Base-by-base conservation (phyloP, 1,284 basidiomycete genomes). In the Leccinum pachyderme region DNA sequence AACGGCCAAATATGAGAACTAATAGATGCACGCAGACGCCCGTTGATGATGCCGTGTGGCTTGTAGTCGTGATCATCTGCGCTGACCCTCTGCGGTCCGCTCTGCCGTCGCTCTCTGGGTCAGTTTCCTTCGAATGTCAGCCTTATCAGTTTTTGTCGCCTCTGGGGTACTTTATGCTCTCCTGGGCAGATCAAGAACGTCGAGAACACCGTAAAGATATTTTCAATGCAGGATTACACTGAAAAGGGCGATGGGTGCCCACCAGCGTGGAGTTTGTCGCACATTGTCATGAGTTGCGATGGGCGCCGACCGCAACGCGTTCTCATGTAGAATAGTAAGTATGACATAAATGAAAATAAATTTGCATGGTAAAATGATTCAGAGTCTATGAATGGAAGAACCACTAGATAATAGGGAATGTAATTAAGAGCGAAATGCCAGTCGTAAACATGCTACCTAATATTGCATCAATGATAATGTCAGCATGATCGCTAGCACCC, bases 1-100 rank as follows among this genome's bases (percentile, higher is more conserved):
- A 18, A 18, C 18, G 18, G 18, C 18, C 18, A 18, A 18, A 18
- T 18, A 18, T 18, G 61, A 72, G 69, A 53, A 77, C 89, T 48
- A 85, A 85, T 59, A 63, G 52, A 8, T 63, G 67, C 55, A 87
- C 85, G 7, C 79, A 81, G 59, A 89, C 87, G 2, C 86, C 87
- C 0, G 85, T 89, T 13, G 81, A 87, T 13, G 81, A 87, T 59
- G 86, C 86, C 2, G 86, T 86, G 5, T 89, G 87, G 86, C 75
- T 88, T 41, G 86, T 87, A n/a, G 84, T 88, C 43, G 86, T 87
- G n/a, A 84, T 88, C 70, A 68, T 72, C 31, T 64, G 73, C 29
- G 72, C 86, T 4, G 82, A 18, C 74, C 2, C 61, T 89, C 24
- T 82, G 82, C 53, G 87, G 86, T n/a, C 66, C 87, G 2, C 72